Conservation (phyloP, 306 rosid genomes). For the Delonix regia region DNA sequence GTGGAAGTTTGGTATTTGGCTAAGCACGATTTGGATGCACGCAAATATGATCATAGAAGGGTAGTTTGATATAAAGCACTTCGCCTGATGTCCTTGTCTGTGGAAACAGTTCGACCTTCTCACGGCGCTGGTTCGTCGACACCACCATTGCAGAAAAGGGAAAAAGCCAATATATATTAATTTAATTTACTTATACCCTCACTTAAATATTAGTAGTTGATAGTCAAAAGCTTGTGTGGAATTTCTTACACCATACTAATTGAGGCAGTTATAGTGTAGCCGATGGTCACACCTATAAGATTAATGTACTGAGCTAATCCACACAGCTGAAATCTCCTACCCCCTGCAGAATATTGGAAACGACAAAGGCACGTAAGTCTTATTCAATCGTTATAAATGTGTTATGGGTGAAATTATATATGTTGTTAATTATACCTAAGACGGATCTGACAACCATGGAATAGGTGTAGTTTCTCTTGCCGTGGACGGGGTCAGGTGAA, state of each 20-base stretch:
- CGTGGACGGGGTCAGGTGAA: conserved; percentile 74
- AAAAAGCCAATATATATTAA: neutral
- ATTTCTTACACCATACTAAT: conserved; percentile 83
- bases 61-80: conserved; percentile 54
- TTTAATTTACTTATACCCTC: neutral
- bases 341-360: conserved; percentile 44
- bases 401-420: neutral
- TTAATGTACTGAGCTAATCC: conserved; percentile 82
- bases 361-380: neutral
- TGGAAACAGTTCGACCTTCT: conserved; percentile 78
- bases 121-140: conserved; percentile 60
- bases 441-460: conserved; percentile 67
- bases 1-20: conserved; percentile 77
- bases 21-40: conserved; percentile 58
- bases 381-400: neutral
- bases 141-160: neutral
- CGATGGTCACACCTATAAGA: conserved; percentile 71
- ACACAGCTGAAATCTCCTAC: conserved; percentile 66
- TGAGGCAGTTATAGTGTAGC: conserved; percentile 88
- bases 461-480: conserved; percentile 79
- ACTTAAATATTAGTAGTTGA: neutral
- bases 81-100: conserved; percentile 61
- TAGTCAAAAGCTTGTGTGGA: neutral
- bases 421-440: too few relatives aligned
- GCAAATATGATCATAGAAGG: conserved; percentile 72